Evolutionary conservation across 2,329 filamentous ascomycete species (phyloP), one percentile per base, ranked within the genome.

Genomic region (Diatrype stigma): DNA sequence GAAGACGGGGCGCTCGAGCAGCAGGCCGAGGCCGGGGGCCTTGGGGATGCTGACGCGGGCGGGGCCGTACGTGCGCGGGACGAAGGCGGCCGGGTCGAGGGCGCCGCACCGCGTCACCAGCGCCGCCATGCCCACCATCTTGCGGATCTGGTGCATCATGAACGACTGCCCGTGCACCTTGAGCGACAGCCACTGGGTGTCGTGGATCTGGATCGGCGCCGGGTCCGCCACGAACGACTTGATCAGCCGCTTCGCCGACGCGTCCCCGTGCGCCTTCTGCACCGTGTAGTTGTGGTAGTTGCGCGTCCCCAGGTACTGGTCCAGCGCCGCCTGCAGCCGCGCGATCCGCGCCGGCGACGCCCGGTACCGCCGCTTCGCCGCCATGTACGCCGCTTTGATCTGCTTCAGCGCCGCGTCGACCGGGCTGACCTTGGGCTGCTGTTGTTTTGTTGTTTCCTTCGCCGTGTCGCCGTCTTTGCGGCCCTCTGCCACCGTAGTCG

Each of bases 111-210:
- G 86, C 6, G 95, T 87, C 6, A 93, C 77, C 53, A 99, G 77
- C 32, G 90, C 84, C 8, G 85, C 90, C 87, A 99, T 91, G 51
- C 89, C 90, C 16, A 99, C 90, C 94, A 99, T 97, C 73, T 97
- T 99, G 64, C 94, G 87, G 70, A 99, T 99, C 74, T 99, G 94
- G 71, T 99, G 94, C 94, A 99, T 99, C 94, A 99, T 99, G 79
- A 99, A 99, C 65, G 87, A 93, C 71, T 99, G 94, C 0, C 94
- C 94, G 70, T 99, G 94, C 22, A 99, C 92, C 68, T 96, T 96
- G 59, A 97, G 78, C 42, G 88, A 94, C 4, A 99, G 78, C 94
- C 94, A 99, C 74, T 99, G 89, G 2, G 91, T 96, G 65, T 93
- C 85, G 68, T 90, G 84, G 70, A 96, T 95, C 64, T 91, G 83